Base-by-base conservation (phyloP, 192 early-diverging fungal species). In the Dissophora ornata region DNA sequence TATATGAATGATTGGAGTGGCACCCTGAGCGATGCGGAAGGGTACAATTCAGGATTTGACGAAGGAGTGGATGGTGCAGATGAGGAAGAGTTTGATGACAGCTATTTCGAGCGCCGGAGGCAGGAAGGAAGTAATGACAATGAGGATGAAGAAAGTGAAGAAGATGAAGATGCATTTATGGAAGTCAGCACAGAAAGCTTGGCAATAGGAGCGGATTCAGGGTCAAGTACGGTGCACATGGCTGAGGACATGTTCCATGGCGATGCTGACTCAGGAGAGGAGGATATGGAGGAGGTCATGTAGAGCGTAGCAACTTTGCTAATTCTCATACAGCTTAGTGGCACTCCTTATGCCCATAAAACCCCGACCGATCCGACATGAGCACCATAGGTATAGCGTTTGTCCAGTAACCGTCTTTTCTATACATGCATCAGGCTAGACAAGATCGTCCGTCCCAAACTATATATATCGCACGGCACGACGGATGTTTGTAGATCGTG, bases 1-100 rank as follows among this genome's bases (percentile, higher is more conserved):
- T 75, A 75, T 24, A 58, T 75, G 63, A 48, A 53, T 26, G 71
- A 75, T 12, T 75, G 71, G 71, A 40, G 49, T 1, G 71, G 71
- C 2, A 21, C 50, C 10, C 13, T 75, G 19, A 49, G 44, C 21
- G 57, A 67, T 41, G 9, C 48, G 21, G 68, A 70, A 0, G 59
- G 52, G 24, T 55, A 70, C 30, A 46, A 15, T 16, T 70, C 58
- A 0, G 66, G 29, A 32, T 36, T 19, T 19, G 66, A 68, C 12
- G 64, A 56, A 9, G 47, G 24, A 18, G 13, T 25, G 21, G 62
- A 65, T 2, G 30, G n/a, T 9, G 44, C 36, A n/a, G 9, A 45
- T n/a, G 44, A 45, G 4, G 64, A 40, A 46, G 45, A 57, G 22
- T 30, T 57, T 22, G 64, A 68, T 42, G 66, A 68, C 16, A 24